phyloP scores from a whole-genome alignment of 2,329 filamentous ascomycete genomes.

The Ambrosiella xylebori region DNA sequence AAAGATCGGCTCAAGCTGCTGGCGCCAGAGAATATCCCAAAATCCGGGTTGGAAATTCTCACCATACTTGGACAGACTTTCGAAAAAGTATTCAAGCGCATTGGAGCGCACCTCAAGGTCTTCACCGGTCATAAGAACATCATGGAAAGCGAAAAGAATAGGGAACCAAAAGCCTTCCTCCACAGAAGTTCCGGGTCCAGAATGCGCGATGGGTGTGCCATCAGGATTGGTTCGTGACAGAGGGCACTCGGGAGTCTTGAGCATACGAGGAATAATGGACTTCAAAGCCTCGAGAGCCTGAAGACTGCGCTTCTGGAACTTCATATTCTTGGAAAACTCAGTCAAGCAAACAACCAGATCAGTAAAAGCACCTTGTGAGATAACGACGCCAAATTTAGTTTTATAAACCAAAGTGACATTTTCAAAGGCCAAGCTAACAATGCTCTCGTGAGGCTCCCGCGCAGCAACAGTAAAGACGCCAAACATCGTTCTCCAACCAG shows the following conservation, averaged over 20 bases:
- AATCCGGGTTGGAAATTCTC: constrained; percentile 85
- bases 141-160: constrained; percentile 93
- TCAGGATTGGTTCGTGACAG: constrained; percentile 45
- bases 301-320: constrained; percentile 95
- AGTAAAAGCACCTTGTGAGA: constrained; percentile 90
- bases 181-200: constrained; percentile 60
- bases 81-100: constrained; percentile 92
- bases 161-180: constrained; percentile 99
- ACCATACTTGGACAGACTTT: constrained; percentile 76
- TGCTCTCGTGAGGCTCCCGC: constrained; percentile 78
- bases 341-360: constrained; percentile 93
- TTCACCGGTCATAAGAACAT: constrained; percentile 97
- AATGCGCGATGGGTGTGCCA: constrained; percentile 22
- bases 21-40: constrained; percentile 96
- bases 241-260: constrained; percentile 88
- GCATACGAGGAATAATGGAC: constrained; percentile 83
- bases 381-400: constrained; percentile 85
- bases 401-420: constrained; percentile 94
- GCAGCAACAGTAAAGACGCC: constrained; percentile 95
- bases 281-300: constrained; percentile 92
- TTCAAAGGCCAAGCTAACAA: constrained; percentile 87
- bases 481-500: constrained; percentile 98
- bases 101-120: constrained; percentile 86
- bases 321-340: constrained; percentile 96
- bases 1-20: constrained; percentile 95